Evolutionary conservation across 768 basidiomycete genomes (phyloP), one percentile per base, ranked within the genome.

Genomic region (Chalciporus piperatus): DNA sequence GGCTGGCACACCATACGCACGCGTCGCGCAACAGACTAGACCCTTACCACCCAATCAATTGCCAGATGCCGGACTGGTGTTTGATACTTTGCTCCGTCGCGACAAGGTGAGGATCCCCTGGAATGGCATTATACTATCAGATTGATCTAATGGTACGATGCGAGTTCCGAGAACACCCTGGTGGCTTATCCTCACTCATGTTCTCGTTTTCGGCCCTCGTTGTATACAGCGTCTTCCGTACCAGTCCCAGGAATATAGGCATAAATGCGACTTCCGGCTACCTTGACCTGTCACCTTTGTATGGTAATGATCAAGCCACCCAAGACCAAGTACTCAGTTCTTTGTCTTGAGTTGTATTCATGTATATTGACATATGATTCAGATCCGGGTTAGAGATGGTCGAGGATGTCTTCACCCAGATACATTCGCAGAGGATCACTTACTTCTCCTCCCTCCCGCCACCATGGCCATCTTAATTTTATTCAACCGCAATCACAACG

Each of bases 401-500:
- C 77, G 78, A n/a, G 91, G 91, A 0, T 65, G 76, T 20, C 72
- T 93, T 7, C 71, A 76, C 55, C 85, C 84, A 3, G 91, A 93
- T 51, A 73, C 77, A 0, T 93, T 92, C 60, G 82, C 88, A 0
- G 91, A 93, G 63, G 85, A 91, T 53, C 74, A 91, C 37, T 70
- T 93, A 5, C 72, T 91, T 19, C 73, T 89, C 6, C 80, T 92
- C 17, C 91, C 91, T 1, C 90, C 90, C 0, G 83, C 82, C 1
- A 82, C 84, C 47, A 82, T 84, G 52, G 81, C 77, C 3, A 65
- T 92, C 17, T 75, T 93, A 19, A 78, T 92, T 16, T 64, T 91
- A n/a, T 93, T 92, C 76, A 89, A 77, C 62, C 79, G 91, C n/a
- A 93, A 93, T 55, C 91, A 93, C 62, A 93, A 90, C 61, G 90